Conservation (phyloP, 129 eudicot species). For the Glebionis coronaria region DNA sequence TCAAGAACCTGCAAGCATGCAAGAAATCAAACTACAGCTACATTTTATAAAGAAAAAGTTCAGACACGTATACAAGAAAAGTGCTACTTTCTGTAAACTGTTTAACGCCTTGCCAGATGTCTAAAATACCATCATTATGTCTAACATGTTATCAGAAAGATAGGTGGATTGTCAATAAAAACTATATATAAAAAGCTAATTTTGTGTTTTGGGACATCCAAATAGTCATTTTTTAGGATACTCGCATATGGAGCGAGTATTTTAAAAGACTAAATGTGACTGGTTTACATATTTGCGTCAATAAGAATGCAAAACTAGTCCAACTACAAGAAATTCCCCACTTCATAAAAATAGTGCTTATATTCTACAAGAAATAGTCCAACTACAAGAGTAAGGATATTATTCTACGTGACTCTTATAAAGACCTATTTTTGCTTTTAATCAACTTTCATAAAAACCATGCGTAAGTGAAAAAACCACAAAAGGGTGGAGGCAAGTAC, state of each 20-base stretch:
- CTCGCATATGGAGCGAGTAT: not conserved
- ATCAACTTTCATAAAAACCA: not conserved
- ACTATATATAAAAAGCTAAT: not conserved
- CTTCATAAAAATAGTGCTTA: too few species aligned
- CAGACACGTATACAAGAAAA: not conserved
- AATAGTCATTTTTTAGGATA: not conserved
- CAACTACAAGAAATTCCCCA: not conserved
- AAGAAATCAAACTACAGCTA: not conserved
- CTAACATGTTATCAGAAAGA: not conserved
- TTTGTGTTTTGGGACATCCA: not conserved
- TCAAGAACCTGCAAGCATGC: conserved; percentile 27
- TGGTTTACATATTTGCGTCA: not conserved
- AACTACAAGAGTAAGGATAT: too few species aligned
- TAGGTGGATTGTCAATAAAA: not conserved
- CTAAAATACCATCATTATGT: not conserved
- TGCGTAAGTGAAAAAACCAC: not conserved
- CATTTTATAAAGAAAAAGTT: not conserved
- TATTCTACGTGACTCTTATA: too few species aligned
- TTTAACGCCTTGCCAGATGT: not conserved
- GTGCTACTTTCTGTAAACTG: not conserved
- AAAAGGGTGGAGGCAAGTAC: conserved; percentile 33
- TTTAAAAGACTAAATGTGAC: not conserved
- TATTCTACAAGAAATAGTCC: too few species aligned
- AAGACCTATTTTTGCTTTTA: not conserved
- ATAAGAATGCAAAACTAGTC: conserved; percentile 2